Base-by-base conservation (phyloP, 805 yeast genomes). In the Yamadazyma endophytica region DNA sequence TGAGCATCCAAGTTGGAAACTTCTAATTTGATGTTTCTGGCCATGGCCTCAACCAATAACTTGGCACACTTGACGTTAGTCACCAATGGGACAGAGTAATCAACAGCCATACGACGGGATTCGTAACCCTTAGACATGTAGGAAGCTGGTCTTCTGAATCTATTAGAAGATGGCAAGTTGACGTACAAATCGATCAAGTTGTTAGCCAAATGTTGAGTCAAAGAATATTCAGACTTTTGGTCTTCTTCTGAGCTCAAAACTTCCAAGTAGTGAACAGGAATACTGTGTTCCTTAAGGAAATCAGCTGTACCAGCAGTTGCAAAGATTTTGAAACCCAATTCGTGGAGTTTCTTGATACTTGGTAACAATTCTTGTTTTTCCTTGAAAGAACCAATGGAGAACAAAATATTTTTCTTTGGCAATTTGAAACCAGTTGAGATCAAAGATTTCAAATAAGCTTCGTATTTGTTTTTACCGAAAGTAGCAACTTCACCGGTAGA, bases 281-380 rank as follows among this genome's bases (percentile, higher is more conserved):
- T 73, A 30, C 79, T 83, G 58, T 92, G 96, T 63, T 92, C 98
- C 58, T 85, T 87, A 51, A 92, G 80, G 68, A 92, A 92, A 63
- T 92, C 98, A 43, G 97, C 96, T 44, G 99, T 92, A 70, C 99
- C 99, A 17, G 97, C 87, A 44, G 99, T 92, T 26, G 97, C 99
- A 65, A 88, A 94, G 50, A 92, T 68, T 51, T 82, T 81, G 74
- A 70, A 92, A 37, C 96, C 97, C 60, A 86, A 64, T 56, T 84
- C 85, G 59, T 79, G 69, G 39, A 92, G 70, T 56, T 79, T 83
- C 61, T 72, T 71, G 46, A 92, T 87, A 17, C 90, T 75, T 32
- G 99, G 97, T 44, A 92, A 65, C 50, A 92, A 70, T 64, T 92
- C 99, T 50, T 75, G 80, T 70, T 92, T 92, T 68, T 92, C 99